Evolutionary conservation across 345 rosid genomes (phyloP).

Genomic region (Melaleuca quinquenervia): DNA sequence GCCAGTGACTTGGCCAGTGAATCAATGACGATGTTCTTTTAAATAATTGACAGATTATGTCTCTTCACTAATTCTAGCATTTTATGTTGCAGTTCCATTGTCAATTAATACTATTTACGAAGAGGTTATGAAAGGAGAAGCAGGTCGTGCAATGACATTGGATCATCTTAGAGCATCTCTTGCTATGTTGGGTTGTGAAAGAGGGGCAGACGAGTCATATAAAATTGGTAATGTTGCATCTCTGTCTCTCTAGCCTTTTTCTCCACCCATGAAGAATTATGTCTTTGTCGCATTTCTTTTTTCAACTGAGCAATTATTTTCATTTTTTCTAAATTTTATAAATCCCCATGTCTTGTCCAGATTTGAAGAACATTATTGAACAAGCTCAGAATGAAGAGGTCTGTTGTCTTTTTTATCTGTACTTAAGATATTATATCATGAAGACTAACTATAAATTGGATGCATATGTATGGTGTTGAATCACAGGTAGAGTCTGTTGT

Average conservation of each 20-base stretch:
- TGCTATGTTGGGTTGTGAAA: constrained; percentile 39
- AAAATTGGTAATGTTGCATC: constrained; percentile 33
- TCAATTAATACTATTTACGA: constrained; percentile 58
- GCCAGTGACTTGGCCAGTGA: background rate
- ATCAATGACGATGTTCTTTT: background rate
- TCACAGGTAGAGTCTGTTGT: constrained; percentile 64
- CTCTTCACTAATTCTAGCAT: background rate
- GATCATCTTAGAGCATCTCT: constrained; percentile 63
- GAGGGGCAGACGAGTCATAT: constrained; percentile 30
- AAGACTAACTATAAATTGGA: background rate
- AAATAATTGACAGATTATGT: background rate
- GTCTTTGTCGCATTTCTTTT: background rate
- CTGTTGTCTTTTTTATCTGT: background rate
- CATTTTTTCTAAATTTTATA: background rate
- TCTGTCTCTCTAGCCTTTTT: background rate
- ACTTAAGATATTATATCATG: background rate
- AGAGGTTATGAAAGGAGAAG: constrained; percentile 72
- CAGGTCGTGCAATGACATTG: constrained; percentile 59
- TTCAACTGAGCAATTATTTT: background rate
- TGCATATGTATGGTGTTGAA: background rate
- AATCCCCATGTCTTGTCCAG: constrained; percentile 25
- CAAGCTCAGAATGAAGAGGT: constrained; percentile 81
- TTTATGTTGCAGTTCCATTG: constrained; percentile 45
- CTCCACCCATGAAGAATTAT: background rate
- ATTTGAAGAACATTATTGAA: constrained; percentile 53